Percentiles rank a stretch among this genome's conserved stretches.
phyloP scores from a whole-genome alignment of 129 eudicot genomes.

The Heracleum sosnowskyi region DNA sequence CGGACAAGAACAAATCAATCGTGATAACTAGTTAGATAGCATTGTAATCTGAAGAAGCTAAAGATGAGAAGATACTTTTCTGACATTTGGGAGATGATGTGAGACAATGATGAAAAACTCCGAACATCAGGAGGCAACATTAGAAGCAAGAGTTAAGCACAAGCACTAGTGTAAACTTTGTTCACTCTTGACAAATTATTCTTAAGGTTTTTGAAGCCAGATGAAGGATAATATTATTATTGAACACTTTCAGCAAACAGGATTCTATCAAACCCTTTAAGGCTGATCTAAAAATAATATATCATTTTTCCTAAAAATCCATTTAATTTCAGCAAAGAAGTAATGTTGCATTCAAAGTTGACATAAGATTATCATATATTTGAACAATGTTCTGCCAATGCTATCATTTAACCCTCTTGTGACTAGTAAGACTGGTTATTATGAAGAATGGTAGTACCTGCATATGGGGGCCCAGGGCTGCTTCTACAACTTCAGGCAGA shows the following conservation, averaged over 20 bases:
- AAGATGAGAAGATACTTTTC: neutral
- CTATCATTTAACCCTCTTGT: neutral
- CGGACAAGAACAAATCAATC: neutral
- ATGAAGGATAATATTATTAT: neutral
- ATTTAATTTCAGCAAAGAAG: neutral
- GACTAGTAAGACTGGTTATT: neutral
- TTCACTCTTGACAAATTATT: neutral
- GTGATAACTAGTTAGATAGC: neutral
- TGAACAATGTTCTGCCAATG: neutral
- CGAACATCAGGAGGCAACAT: neutral
- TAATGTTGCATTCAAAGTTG: neutral
- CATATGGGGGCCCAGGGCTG: constrained; percentile 99
- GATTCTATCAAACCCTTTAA: neutral
- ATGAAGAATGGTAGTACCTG: constrained; percentile 40
- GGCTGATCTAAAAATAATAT: neutral
- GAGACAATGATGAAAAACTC: neutral
- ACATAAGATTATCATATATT: neutral
- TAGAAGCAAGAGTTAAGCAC: neutral
- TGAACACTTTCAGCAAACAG: neutral
- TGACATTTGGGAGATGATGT: neutral
- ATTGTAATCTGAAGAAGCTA: neutral
- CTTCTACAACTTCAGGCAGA: constrained; percentile 93
- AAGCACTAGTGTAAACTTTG: neutral
- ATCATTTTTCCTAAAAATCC: neutral
- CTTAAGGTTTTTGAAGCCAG: neutral